Evolutionary conservation across 805 yeast species (phyloP), one percentile per base, ranked within the genome.

Genomic region (Diddensiella santjacobensis): DNA sequence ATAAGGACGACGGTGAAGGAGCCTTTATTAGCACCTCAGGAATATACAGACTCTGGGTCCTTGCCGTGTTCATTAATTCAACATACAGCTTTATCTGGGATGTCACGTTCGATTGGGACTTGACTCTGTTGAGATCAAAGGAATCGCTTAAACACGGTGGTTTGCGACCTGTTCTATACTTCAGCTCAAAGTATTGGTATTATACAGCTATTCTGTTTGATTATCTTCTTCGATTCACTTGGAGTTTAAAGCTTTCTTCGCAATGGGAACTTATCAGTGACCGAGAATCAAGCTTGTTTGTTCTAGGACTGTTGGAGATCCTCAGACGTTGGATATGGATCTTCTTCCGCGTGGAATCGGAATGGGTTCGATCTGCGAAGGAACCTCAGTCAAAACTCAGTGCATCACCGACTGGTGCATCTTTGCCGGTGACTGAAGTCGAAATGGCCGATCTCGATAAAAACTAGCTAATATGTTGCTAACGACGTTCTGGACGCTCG

Each of bases 271-370:
- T 58, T 38, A 48, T 63, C 22, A 54, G 59, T 11, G 61, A 63
- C 29, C 48, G 44, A 20, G 85, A 78, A 54, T 65, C 73, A 22
- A 90, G 93, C 1, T 75, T 81, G 48, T 83, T 85, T 53, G 66
- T 77, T 8, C 69, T 87, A 47, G 93, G 90, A 59, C 55, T 79
- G 2, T 66, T 90, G 45, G 99, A 93, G 63, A 71, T 93, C 4
- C 56, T 83, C 5, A 75, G 99, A 67, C 76, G 99, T 61, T 87
- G 90, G 80, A 67, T 88, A 44, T 93, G 99, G 99, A 79, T 89
- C 37, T 76, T 87, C 52, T 71, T 91, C 61, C 83, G 93, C 60
- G 68, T 90, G 15, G 98, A 93, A 56, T 78, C 84, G 24, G 97
- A 91, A 61, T 81, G 73, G 61, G 60, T 60, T 38, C 53, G 61